Percentiles rank a stretch among this genome's conserved stretches.
phyloP scores from a whole-genome alignment of 139 green algal genomes.

The Auxenochlorella pyrenoidosa region DNA sequence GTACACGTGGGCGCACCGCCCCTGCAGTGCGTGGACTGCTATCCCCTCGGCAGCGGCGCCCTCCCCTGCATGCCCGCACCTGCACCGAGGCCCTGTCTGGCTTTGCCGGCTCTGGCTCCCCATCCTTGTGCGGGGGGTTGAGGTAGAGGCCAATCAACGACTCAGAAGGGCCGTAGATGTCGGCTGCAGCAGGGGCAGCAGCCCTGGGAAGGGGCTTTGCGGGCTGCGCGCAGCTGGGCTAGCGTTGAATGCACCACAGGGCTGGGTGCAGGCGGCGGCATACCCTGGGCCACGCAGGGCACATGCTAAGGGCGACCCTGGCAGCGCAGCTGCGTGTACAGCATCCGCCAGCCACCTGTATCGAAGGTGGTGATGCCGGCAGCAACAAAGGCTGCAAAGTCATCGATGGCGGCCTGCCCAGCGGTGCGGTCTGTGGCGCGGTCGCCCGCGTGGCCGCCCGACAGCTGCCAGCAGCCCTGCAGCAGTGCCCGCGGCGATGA shows the following conservation, averaged over 20 bases:
- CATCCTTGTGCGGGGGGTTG: not conserved
- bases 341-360: slow-evolving; percentile 25
- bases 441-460: slow-evolving; percentile 80
- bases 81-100: not conserved
- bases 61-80: too few relatives aligned
- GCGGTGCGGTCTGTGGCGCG: slow-evolving; percentile 70
- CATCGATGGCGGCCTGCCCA: slow-evolving; percentile 72
- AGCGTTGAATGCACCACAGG: too few relatives aligned
- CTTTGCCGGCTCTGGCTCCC: not conserved
- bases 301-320: not conserved
- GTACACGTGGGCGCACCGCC: too few relatives aligned
- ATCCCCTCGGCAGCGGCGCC: too few relatives aligned
- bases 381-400: slow-evolving; percentile 66
- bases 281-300: not conserved
- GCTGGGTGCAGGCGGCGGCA: too few relatives aligned
- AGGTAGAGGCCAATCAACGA: slow-evolving; percentile 80
- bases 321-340: not conserved
- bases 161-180: slow-evolving; percentile 89
- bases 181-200: slow-evolving; percentile 38
- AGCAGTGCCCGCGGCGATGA: not conserved
- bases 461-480: slow-evolving; percentile 83
- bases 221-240: too few relatives aligned
- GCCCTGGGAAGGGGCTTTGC: too few relatives aligned
- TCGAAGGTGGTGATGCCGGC: slow-evolving; percentile 74
- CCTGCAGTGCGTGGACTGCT: too few relatives aligned